Percentiles rank a stretch among this genome's conserved stretches.
Evolutionary conservation across 2,329 filamentous ascomycete genomes (phyloP).

Genomic region (Fusarium anthophilum): DNA sequence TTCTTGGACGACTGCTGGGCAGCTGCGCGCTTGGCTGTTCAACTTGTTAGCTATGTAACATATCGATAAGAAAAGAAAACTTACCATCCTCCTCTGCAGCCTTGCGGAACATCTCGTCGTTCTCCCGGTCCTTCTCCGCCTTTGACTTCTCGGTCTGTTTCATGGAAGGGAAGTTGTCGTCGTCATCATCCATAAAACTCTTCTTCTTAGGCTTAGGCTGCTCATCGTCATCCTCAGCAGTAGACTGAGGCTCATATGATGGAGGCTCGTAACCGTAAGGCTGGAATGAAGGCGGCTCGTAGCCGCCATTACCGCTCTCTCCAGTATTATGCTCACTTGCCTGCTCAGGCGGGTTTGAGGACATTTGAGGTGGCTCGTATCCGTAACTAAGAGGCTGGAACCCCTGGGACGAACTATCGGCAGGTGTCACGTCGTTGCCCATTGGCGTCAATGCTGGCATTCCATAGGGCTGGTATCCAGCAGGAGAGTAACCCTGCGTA

Average conservation of each 20-base stretch:
- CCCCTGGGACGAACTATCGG: slow-evolving; percentile 40
- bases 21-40: slow-evolving; percentile 68
- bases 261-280: slow-evolving; percentile 67
- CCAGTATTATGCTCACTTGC: slow-evolving; percentile 23
- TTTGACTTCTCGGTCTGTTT: slow-evolving; percentile 67
- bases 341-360: slow-evolving; percentile 29
- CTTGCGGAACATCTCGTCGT: slow-evolving; percentile 85
- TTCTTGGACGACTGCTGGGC: slow-evolving; percentile 62
- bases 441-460: slow-evolving; percentile 35
- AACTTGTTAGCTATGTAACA: slow-evolving; percentile 20
- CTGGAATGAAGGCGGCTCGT: slow-evolving; percentile 71
- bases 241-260: slow-evolving; percentile 62
- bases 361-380: slow-evolving; percentile 59
- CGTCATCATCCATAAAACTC: slow-evolving; percentile 83
- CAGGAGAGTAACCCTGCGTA: slow-evolving; percentile 26
- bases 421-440: slow-evolving; percentile 9
- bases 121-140: slow-evolving; percentile 77
- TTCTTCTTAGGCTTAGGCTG: slow-evolving; percentile 75
- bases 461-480: slow-evolving; percentile 45
- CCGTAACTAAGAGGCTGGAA: slow-evolving; percentile 61
- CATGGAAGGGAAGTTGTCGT: slow-evolving; percentile 70
- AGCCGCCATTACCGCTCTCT: slow-evolving; percentile 55
- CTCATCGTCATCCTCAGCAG: slow-evolving; percentile 54
- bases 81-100: slow-evolving; percentile 80
- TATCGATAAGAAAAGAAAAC: slow-evolving; percentile 33